A percentile compares a stretch with the other conserved stretches of the same genome.
phyloP scores from a whole-genome alignment of 495 filamentous ascomycete genomes.

The Annulohypoxylon nitens region DNA sequence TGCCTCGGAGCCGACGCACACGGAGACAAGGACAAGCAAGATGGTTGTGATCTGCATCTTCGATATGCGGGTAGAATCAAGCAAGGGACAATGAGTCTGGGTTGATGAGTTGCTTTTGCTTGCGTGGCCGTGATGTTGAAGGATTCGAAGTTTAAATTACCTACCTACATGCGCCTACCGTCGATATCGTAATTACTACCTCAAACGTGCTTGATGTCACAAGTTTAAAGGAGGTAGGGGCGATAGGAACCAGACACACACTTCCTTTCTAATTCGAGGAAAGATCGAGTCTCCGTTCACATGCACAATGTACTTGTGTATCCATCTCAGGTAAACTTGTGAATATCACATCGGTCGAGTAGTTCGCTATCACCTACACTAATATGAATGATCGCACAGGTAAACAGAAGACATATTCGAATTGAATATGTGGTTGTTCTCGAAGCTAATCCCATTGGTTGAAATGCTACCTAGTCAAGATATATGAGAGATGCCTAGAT shows the following conservation, averaged over 20 bases:
- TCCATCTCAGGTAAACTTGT: neutral
- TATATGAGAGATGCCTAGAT: too few relatives aligned
- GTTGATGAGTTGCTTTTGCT: neutral
- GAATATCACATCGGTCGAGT: neutral
- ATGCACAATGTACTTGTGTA: neutral
- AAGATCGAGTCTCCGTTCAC: neutral
- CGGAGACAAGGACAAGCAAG: neutral
- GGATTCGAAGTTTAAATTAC: neutral
- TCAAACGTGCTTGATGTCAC: neutral
- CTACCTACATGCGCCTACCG: neutral
- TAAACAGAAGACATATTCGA: too few relatives aligned
- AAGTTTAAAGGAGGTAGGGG: neutral
- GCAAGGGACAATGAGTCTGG: neutral
- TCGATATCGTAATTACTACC: neutral
- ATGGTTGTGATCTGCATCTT: constrained; percentile 13
- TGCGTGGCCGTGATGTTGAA: neutral
- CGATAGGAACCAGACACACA: neutral
- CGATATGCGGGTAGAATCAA: neutral
- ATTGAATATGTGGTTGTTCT: too few relatives aligned
- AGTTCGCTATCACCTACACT: neutral
- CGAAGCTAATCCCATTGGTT: too few relatives aligned
- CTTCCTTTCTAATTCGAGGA: neutral
- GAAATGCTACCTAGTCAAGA: too few relatives aligned
- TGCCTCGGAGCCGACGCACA: neutral
- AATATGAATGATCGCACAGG: neutral